A percentile compares a stretch with the other conserved stretches of the same genome.
These are phyloP conservation scores for Zelonia costaricensis DNA, from an alignment of 208 protist genomes.

Conservation along the genomic window DNA sequence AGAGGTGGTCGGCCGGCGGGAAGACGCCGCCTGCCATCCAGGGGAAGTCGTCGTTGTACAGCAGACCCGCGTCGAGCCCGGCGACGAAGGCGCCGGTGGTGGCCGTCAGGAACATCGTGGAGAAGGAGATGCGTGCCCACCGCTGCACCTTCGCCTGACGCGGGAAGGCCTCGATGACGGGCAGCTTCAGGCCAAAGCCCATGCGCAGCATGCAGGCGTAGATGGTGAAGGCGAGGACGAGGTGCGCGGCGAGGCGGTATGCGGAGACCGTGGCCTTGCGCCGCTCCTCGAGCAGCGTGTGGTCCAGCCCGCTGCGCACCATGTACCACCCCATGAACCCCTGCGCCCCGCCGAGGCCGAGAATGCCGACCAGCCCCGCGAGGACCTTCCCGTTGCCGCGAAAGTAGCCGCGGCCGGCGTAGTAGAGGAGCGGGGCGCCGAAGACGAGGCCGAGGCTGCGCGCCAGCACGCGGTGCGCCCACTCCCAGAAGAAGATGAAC, in stretches of 20 bases:
- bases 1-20: constrained; percentile 73
- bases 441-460: constrained; percentile 91
- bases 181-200: constrained; percentile 68
- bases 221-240: constrained; percentile 95
- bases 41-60: constrained; percentile 92
- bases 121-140: constrained; percentile 55
- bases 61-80: constrained; percentile 85
- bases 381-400: constrained; percentile 41
- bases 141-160: constrained; percentile 49
- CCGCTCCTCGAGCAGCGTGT: constrained; percentile 75
- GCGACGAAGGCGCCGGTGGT: constrained; percentile 91
- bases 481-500: constrained; percentile 98
- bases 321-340: constrained; percentile 98
- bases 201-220: constrained; percentile 88
- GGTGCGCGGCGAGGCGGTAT: constrained; percentile 94
- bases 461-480: constrained; percentile 93
- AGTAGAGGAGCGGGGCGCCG: constrained; percentile 90
- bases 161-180: constrained; percentile 39
- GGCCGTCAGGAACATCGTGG: constrained; percentile 77
- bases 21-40: constrained; percentile 86
- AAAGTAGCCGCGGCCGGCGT: constrained; percentile 71
- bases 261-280: constrained; percentile 75
- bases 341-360: constrained; percentile 76
- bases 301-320: constrained; percentile 95
- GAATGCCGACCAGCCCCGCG: constrained; percentile 51